Conservation (phyloP, 1,139 yeast genomes). For the Williopsis jadinii region DNA sequence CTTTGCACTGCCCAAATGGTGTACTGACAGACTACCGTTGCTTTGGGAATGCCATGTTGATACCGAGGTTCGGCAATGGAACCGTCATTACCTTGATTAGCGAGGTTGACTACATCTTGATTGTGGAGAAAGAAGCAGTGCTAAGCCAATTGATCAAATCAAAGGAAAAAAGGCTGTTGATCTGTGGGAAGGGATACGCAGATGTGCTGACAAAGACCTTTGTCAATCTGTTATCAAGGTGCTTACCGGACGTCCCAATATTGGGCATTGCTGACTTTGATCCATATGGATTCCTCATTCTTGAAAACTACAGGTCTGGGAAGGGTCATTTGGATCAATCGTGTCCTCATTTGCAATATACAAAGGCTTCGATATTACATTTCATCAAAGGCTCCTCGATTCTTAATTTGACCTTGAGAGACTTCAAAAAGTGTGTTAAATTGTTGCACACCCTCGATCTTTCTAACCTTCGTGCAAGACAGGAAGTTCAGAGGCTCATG, state of each 20-base stretch:
- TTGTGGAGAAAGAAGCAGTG: slow-evolving; percentile 64
- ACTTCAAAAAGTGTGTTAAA: slow-evolving; percentile 29
- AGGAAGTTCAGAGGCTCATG: slow-evolving; percentile 50
- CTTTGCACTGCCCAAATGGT: slow-evolving; percentile 10
- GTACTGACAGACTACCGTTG: neutral
- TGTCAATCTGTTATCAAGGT: slow-evolving; percentile 40
- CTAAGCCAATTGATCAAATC: slow-evolving; percentile 28
- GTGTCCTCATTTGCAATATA: slow-evolving; percentile 10
- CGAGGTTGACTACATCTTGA: slow-evolving; percentile 31
- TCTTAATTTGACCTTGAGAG: slow-evolving; percentile 30
- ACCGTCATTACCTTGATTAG: slow-evolving; percentile 11
- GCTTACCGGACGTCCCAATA: slow-evolving; percentile 41
- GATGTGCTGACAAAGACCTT: slow-evolving; percentile 60
- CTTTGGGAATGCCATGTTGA: slow-evolving; percentile 13
- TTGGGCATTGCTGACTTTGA: slow-evolving; percentile 53
- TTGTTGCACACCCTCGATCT: slow-evolving; percentile 25
- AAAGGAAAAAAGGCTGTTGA: slow-evolving; percentile 24
- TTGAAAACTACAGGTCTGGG: slow-evolving; percentile 33
- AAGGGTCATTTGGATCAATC: slow-evolving; percentile 2
- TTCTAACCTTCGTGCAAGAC: slow-evolving; percentile 18
- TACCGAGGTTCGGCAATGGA: slow-evolving; percentile 24
- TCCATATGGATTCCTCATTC: slow-evolving; percentile 62
- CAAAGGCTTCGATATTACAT: slow-evolving; percentile 35
- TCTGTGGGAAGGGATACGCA: slow-evolving; percentile 71
- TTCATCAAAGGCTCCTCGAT: slow-evolving; percentile 28